Conservation (phyloP, 805 yeast species). For the Pichia deserticola region DNA sequence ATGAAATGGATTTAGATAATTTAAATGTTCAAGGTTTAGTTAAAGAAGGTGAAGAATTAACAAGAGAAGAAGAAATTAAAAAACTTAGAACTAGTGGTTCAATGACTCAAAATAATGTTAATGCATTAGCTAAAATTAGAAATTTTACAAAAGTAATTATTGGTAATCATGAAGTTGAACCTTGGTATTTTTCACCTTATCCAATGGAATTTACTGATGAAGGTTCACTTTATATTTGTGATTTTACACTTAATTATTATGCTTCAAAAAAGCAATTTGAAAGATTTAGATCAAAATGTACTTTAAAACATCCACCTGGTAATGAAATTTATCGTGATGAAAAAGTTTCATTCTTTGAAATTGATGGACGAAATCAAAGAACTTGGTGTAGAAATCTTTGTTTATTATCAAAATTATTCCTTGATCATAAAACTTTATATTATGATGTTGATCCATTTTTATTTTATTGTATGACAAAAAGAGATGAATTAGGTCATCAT, state of each 20-base stretch:
- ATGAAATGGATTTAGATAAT: constrained; percentile 78
- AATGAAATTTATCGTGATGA: constrained; percentile 94
- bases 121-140: constrained; percentile 85
- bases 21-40: constrained; percentile 75
- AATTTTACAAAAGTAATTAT: constrained; percentile 71
- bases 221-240: constrained; percentile 73
- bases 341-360: constrained; percentile 89
- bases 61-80: constrained; percentile 88
- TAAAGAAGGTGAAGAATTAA: constrained; percentile 60
- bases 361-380: constrained; percentile 92
- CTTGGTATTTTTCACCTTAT: constrained; percentile 98
- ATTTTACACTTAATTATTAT: constrained; percentile 81
- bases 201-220: constrained; percentile 94
- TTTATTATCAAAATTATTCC: constrained; percentile 76
- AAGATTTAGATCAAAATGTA: constrained; percentile 80
- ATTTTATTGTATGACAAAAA: constrained; percentile 89
- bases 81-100: constrained; percentile 92
- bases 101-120: constrained; percentile 79
- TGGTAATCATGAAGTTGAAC: constrained; percentile 90
- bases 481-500: constrained; percentile 90
- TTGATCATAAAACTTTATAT: constrained; percentile 93
- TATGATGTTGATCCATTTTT: constrained; percentile 97
- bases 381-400: constrained; percentile 97
- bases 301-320: constrained; percentile 95
- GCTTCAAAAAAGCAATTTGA: constrained; percentile 88